phyloP scores from a whole-genome alignment of 1,139 yeast species.

The Suhomyces kunorum region DNA sequence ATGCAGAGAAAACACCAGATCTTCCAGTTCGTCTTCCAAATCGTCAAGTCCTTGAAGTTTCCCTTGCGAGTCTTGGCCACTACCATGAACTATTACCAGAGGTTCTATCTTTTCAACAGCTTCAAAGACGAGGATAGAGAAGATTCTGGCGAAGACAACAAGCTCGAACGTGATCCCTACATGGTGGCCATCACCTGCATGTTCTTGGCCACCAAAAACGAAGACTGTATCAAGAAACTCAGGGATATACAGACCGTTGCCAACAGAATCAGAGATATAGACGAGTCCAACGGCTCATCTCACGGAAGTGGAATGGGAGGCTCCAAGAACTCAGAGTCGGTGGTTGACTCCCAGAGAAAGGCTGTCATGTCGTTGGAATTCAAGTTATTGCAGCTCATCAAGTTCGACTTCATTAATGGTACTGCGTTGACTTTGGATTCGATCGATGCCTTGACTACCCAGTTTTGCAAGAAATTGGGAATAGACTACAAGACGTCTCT shows the following conservation, averaged over 20 bases:
- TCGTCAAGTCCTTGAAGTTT: conserved; percentile 56
- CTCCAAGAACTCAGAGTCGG: conserved; percentile 8
- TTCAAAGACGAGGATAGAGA: conserved; percentile 41
- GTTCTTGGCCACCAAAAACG: conserved; percentile 80
- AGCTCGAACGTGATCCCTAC: conserved; percentile 38
- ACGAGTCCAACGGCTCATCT: conserved; percentile 13
- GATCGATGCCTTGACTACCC: conserved; percentile 69
- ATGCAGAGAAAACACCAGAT: conserved; percentile 56
- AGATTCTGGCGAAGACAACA: conserved; percentile 13
- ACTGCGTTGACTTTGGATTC: conserved; percentile 41
- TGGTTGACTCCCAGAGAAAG: conserved; percentile 52
- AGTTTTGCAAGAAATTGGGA: conserved; percentile 58
- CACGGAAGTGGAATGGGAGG: neutral
- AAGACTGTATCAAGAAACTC: conserved; percentile 83
- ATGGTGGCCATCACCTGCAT: conserved; percentile 73
- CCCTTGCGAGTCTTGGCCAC: conserved; percentile 69
- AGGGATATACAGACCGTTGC: conserved; percentile 55
- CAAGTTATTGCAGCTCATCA: conserved; percentile 69
- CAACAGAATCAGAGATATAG: conserved; percentile 41
- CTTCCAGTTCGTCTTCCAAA: conserved; percentile 54
- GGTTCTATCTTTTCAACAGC: conserved; percentile 64
- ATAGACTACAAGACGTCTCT: conserved; percentile 49
- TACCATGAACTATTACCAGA: conserved; percentile 70
- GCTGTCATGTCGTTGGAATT: conserved; percentile 61
- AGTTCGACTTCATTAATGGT: conserved; percentile 70